Base-by-base conservation (phyloP, 176 grass and related monocot genomes). In the Juncus effusus region DNA sequence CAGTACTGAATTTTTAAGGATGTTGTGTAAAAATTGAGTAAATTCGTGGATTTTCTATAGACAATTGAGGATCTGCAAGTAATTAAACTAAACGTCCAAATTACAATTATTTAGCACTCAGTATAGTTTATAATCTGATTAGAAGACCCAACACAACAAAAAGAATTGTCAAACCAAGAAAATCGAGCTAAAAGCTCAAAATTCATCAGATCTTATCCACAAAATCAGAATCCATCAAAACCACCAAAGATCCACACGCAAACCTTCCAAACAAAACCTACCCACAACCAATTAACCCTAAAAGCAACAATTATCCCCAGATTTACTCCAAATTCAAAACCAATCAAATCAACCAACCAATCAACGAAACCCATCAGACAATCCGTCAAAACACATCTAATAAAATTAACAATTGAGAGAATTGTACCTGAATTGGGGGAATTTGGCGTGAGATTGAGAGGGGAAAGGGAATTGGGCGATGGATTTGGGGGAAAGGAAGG, bases 361-460 rank as follows among this genome's bases (percentile, higher is more conserved):
- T 28, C 16, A 47, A 12, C 15, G 63, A 9, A 28, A 4, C 42
- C 10, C 15, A 66, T 0, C 39, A 4, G 12, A 56, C 6, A 9
- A 47, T 47, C 44, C 9, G 9, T 47, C 6, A 47, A 47, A 47
- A 47, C 9, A 47, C 44, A 6, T 9, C 44, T 1, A 47, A 47
- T 9, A 9, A 47, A 47, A 9, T 9, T 6, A 47, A 47, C 4
- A 39, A 10, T 12, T 42, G 37, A 42, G n/a, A 19, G 54, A 72
- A 47, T 11, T 16, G 8, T 19, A 72, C 68, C 68, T 72, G 68
- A 59, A 59, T 2, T 57, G 13, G 50, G 13, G 39, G 66, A 69
- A 54, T 71, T 71, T 37, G 41, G 13, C 53, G 38, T 57, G 38
- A 40, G 56, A 56, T 56, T 3, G 65, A 55, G 51, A 28, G 7